phyloP scores from a whole-genome alignment of 176 grass and related monocot genomes.

The bread wheat (Triticum aestivum) region IWGSC_CS_RefSeq_v2.1 NC_057801.1:460705988-460706487 shows the following conservation, averaged over 20 bases:
- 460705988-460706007: background rate
- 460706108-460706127: constrained; percentile 55
- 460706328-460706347: background rate
- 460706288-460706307: background rate
- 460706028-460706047: constrained; percentile 26
- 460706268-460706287: constrained; percentile 20
- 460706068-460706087: constrained; percentile 51
- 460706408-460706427: constrained; percentile 53
- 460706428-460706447: constrained; percentile 51
- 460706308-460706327: background rate
- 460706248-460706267: constrained; percentile 27
- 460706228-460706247: constrained; percentile 46
- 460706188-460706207: constrained; percentile 51
- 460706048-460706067: constrained; percentile 25
- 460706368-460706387: constrained; percentile 7
- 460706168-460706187: constrained; percentile 54
- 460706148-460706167: constrained; percentile 37
- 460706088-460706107: constrained; percentile 52
- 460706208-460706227: constrained; percentile 50
- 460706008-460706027: background rate
- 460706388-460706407: constrained; percentile 19
- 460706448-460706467: constrained; percentile 42
- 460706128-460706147: constrained; percentile 59
- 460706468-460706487: constrained; percentile 41
- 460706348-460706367: constrained; percentile 7